Base-by-base conservation (phyloP, 495 filamentous ascomycete species). In the Opeltia flavorubescens region DNA sequence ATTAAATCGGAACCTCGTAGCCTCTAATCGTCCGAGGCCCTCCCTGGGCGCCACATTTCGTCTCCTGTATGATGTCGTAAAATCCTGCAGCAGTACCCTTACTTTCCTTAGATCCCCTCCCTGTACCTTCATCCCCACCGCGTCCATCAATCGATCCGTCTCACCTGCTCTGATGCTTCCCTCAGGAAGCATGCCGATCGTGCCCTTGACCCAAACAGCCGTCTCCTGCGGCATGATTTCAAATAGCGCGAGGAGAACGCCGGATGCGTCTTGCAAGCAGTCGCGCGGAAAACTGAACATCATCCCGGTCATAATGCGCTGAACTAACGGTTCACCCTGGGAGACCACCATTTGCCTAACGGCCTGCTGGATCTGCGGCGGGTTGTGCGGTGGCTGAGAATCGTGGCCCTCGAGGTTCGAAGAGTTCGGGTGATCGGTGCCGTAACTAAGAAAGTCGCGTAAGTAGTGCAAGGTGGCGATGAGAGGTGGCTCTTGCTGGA, bases 241-340 rank as follows among this genome's bases (percentile, higher is more conserved):
- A 56, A 96, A 94, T 51, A 95, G 67, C 1, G 76, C 80, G 55
- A 99, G 77, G 50, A 96, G 65, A n/a, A 94, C 84, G 9, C 88
- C 85, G 21, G 84, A 91, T 5, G 87, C 88, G 62, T 96, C 93
- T 0, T 89, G 76, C 62, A 96, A 88, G 64, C 88, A 95, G 59
- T 95, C 93, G 36, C 79, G 75, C 0, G 91, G 91, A 69, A 96
- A 99, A 0, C 79, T 86, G 59, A 95, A 95, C 89, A 99, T 95
- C 88, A 99, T 89, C 51, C 91, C 91, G 4, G 87, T 88, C 58
- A 96, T 66, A 31, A 93, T 76, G 34, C 86, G 84, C 60, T 94
- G 87, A 18, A 85, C 74, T 28, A 99, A 70, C 21, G 75, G 60
- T 60, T 88, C 82, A 41, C 93, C 91, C 42, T 89, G 78, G 0